These are phyloP conservation scores for Saccharomyces jurei DNA, from an alignment of 805 yeast species.

Conservation along the genomic window DNA sequence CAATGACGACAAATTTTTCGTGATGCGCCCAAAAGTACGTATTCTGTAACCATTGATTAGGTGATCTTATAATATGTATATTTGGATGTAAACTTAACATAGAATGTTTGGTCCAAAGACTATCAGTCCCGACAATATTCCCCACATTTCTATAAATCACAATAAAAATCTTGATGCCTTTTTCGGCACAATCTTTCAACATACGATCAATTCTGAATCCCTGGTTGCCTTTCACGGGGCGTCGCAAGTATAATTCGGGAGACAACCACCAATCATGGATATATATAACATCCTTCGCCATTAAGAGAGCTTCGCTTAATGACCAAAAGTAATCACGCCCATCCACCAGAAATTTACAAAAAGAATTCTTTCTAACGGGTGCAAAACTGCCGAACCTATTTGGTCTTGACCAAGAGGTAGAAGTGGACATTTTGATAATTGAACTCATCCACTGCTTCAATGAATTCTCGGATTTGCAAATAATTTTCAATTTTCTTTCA, in stretches of 20 bases:
- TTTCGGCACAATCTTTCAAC: slow-evolving; percentile 80
- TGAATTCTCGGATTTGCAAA: slow-evolving; percentile 58
- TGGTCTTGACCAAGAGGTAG: slow-evolving; percentile 61
- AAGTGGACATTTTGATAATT: slow-evolving; percentile 56
- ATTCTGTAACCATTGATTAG: slow-evolving; percentile 87
- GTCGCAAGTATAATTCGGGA: slow-evolving; percentile 84
- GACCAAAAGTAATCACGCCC: slow-evolving; percentile 97
- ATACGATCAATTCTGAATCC: slow-evolving; percentile 87
- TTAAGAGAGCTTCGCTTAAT: slow-evolving; percentile 78
- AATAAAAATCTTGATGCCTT: slow-evolving; percentile 89
- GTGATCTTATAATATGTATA: slow-evolving; percentile 85
- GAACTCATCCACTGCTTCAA: slow-evolving; percentile 71
- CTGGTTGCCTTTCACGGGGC: slow-evolving; percentile 94
- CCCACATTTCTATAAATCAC: slow-evolving; percentile 93
- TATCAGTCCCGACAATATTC: slow-evolving; percentile 85
- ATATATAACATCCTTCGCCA: slow-evolving; percentile 88
- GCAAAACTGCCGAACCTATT: slow-evolving; percentile 88
- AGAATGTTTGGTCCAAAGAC: slow-evolving; percentile 90
- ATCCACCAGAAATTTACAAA: slow-evolving; percentile 96
- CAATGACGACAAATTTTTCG: slow-evolving; percentile 82
- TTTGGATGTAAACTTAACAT: slow-evolving; percentile 77
- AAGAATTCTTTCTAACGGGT: slow-evolving; percentile 76
- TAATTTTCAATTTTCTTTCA: slow-evolving; percentile 68
- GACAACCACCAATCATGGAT: slow-evolving; percentile 99
- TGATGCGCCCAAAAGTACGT: slow-evolving; percentile 99